These are phyloP conservation scores for Lentinula edodes DNA, from an alignment of 768 basidiomycete species.

Conservation along the genomic window DNA sequence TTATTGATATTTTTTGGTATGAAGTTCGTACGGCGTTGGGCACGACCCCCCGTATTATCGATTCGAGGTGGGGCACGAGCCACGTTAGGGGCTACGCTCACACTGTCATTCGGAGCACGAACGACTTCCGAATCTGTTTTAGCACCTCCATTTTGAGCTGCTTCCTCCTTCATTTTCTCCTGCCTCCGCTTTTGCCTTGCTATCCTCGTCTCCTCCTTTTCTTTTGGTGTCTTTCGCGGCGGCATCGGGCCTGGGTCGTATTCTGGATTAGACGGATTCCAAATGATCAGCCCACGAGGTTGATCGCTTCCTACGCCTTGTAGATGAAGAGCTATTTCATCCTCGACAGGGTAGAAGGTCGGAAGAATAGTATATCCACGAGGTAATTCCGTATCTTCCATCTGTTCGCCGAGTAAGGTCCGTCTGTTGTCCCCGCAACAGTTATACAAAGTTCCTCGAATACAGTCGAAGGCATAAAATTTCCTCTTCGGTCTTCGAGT, in stretches of 20 bases:
- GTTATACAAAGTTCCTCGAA: slow-evolving; percentile 36
- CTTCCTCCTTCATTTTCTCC: neutral
- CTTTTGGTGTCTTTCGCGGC: neutral
- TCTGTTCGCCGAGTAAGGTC: slow-evolving; percentile 9
- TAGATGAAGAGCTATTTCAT: neutral
- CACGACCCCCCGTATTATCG: no score
- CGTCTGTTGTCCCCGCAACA: slow-evolving; percentile 21
- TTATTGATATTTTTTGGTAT: neutral
- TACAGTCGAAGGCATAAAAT: slow-evolving; percentile 55
- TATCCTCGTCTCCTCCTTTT: neutral
- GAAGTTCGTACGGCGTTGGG: no score
- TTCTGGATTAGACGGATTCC: slow-evolving; percentile 56
- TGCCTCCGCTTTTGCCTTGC: neutral
- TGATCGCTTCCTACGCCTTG: neutral
- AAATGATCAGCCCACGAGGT: slow-evolving; percentile 18
- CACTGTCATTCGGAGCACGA: neutral
- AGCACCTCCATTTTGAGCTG: neutral
- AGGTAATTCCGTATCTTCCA: neutral
- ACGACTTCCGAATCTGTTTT: neutral
- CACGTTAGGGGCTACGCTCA: neutral
- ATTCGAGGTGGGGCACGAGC: no score
- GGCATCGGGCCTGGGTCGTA: slow-evolving; percentile 62
- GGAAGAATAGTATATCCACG: neutral
- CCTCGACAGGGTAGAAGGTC: neutral
- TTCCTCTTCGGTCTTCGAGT: slow-evolving; percentile 14